phyloP scores from a whole-genome alignment of 2,329 filamentous ascomycete genomes.

The Paramyrothecium roridum region DNA sequence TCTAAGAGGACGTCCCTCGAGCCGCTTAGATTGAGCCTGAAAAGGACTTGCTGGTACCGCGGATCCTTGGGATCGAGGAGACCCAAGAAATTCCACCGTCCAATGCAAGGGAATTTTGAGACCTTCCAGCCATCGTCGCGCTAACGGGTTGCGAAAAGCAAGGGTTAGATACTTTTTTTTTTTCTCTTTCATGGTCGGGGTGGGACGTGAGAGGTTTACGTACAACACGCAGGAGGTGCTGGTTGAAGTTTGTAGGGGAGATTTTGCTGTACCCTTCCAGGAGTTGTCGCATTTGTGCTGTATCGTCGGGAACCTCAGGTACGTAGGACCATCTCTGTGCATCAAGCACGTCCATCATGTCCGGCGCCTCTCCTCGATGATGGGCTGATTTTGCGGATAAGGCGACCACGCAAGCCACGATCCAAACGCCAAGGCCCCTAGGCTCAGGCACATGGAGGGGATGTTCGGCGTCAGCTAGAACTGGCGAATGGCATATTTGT shows the following conservation, averaged over 20 bases:
- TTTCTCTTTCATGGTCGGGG: background rate
- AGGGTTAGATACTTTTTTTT: background rate
- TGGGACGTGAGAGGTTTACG: conserved; percentile 9
- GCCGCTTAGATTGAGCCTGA: conserved; percentile 33
- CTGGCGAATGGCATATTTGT: background rate
- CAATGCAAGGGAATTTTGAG: conserved; percentile 41
- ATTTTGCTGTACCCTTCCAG: conserved; percentile 36
- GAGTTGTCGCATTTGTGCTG: conserved; percentile 30
- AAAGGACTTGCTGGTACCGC: conserved; percentile 38
- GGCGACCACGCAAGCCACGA: background rate
- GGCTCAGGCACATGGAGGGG: background rate
- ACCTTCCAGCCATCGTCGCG: conserved; percentile 43
- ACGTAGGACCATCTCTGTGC: conserved; percentile 32
- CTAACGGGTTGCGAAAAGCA: conserved; percentile 19
- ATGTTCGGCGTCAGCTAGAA: background rate
- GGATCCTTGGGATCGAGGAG: conserved; percentile 37
- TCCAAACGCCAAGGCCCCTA: background rate
- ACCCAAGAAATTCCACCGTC: conserved; percentile 47
- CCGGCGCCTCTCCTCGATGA: background rate
- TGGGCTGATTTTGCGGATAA: background rate
- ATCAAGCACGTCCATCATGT: conserved; percentile 32
- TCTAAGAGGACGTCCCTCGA: conserved; percentile 42
- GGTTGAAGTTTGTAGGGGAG: conserved; percentile 27
- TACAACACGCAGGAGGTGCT: conserved; percentile 32
- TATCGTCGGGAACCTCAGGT: conserved; percentile 31